These are phyloP conservation scores for Trichosanthes truncata DNA, from an alignment of 306 rosid species.

Conservation along the genomic window DNA sequence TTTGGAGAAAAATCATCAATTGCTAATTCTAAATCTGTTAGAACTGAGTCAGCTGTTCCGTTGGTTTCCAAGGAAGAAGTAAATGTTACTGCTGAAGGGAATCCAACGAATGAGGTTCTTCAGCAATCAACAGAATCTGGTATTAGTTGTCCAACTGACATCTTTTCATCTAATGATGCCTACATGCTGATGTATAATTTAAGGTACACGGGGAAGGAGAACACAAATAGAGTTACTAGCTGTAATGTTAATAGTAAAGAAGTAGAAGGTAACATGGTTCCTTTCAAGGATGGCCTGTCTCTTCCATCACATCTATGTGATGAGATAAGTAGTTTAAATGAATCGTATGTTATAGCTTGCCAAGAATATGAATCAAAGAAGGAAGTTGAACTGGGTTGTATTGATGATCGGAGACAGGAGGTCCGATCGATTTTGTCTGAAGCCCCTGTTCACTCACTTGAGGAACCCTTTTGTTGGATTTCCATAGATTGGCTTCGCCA, in stretches of 20 bases:
- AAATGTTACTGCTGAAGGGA: constrained; percentile 45
- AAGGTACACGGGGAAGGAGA: constrained; percentile 23
- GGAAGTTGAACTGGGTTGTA: constrained; percentile 47
- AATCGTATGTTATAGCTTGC: constrained; percentile 44
- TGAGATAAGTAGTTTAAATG: constrained; percentile 59
- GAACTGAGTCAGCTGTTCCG: constrained; percentile 27
- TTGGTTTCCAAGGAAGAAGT: constrained; percentile 31
- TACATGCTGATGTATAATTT: constrained; percentile 93
- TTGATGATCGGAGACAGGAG: constrained; percentile 68
- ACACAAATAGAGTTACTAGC: constrained; percentile 15
- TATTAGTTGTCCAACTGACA: constrained; percentile 22
- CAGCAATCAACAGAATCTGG: constrained; percentile 26
- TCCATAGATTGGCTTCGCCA: constrained; percentile 88
- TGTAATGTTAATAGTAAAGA: constrained; percentile 29
- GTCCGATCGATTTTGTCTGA: constrained; percentile 75
- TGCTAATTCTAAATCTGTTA: constrained; percentile 43
- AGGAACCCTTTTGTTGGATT: constrained; percentile 70
- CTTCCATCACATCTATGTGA: constrained; percentile 56
- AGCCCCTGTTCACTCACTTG: constrained; percentile 61
- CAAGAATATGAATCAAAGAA: constrained; percentile 41
- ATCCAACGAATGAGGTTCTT: constrained; percentile 28
- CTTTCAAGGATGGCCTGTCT: constrained; percentile 30
- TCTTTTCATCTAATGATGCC: constrained; percentile 80
- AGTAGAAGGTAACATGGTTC: constrained; percentile 24
- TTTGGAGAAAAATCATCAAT: constrained; percentile 68